Evolutionary conservation across 2,329 filamentous ascomycete species (phyloP).

Genomic region (Lachnum nothofagi): DNA sequence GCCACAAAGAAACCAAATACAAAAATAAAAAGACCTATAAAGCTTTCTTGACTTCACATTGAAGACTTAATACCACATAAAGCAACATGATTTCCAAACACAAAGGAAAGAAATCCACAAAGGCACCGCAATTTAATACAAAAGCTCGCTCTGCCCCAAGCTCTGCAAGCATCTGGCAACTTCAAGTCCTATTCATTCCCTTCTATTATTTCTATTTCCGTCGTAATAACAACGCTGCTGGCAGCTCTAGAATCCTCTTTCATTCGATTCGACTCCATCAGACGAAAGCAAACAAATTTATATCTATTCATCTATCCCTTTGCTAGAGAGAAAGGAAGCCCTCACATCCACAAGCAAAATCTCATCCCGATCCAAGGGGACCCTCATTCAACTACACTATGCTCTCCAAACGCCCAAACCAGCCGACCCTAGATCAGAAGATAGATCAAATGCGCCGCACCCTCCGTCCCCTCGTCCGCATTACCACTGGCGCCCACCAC

Average conservation of each 20-base stretch:
- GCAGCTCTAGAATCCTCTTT: conserved; percentile 20
- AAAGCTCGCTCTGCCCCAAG: conserved; percentile 4
- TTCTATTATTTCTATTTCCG: conserved; percentile 5
- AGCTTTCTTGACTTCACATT: background rate
- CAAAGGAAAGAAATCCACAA: conserved; percentile 7
- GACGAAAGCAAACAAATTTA: background rate
- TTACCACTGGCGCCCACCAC: conserved; percentile 57
- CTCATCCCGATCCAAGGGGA: background rate
- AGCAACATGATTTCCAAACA: background rate
- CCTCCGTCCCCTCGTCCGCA: conserved; percentile 62
- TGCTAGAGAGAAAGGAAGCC: too few species aligned
- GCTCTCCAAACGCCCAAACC: conserved; percentile 33
- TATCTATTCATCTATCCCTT: background rate
- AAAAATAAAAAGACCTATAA: conserved; percentile 2
- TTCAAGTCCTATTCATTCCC: conserved; percentile 5
- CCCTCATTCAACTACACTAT: conserved; percentile 3
- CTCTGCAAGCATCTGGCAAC: conserved; percentile 6
- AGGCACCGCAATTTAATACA: conserved; percentile 8
- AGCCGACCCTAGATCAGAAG: conserved; percentile 54
- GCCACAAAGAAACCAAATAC: background rate
- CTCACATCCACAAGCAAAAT: too few species aligned
- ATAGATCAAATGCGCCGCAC: conserved; percentile 60
- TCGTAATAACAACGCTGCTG: conserved; percentile 23
- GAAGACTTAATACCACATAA: background rate
- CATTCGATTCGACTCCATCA: background rate